Base-by-base conservation (phyloP, 176 grass and related monocot genomes). In the Carex littledalei region DNA sequence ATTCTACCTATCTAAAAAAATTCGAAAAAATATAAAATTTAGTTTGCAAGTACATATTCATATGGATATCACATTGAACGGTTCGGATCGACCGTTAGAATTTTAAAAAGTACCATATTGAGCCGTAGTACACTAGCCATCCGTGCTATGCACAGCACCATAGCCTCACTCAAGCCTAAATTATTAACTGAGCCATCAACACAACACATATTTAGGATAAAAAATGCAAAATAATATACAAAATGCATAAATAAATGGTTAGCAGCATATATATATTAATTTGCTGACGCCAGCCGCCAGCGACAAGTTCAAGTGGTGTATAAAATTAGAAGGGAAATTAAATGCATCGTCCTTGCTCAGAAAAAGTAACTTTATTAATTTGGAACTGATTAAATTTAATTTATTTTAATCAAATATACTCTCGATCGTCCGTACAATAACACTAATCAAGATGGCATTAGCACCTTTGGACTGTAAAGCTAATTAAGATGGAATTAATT, bases 341-440 rank as follows among this genome's bases (percentile, higher is more conserved):
- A 26, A 26, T 26, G 26, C 26, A 22, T 52, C 21, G 13, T 55
- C 14, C 72, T 77, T 56, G 29, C 22, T 55, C 22, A 78, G 13
- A 56, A 56, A 78, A 78, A 78, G 50, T 55, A 56, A 78, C 45
- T 53, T 76, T 76, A 76, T 53, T 53, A 53, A 75, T 75, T 5
- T 52, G 11, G 7, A 77, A 55, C 49, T 17, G 8, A 77, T 77
- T 50, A 29, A 29, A 29, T 29, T 29, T 29, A 1, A 29, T 29
- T 26, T 29, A 29, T 16, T 6, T 54, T 77, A 55, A 29, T 77
- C 22, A 77, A 55, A 22, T 55, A 77, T 77, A 53, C 49, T 54
- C 6, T 55, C 7, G 26, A 26, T 26, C 26, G 12, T 77, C 73
- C 49, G 73, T 29, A 77, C 73, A 77, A 31, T 22, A 32, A 31